Percentiles rank a stretch among this genome's conserved stretches.
Evolutionary conservation across 192 early-diverging fungal genomes (phyloP).

Genomic region (Jimgerdemannia flammicorona): DNA sequence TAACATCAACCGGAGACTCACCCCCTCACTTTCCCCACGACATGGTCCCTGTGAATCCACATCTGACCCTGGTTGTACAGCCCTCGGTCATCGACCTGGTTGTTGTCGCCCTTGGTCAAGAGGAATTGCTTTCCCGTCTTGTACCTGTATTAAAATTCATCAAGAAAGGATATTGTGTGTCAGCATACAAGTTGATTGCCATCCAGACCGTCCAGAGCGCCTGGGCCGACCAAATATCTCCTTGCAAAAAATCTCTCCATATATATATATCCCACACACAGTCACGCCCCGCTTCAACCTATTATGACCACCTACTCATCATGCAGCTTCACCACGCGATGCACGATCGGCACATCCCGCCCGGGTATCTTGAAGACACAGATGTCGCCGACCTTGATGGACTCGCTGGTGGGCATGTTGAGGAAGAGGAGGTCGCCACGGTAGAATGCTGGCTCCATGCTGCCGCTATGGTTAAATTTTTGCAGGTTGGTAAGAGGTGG

Average conservation of each 20-base stretch:
- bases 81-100: slow-evolving; percentile 85
- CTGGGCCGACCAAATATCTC: neutral
- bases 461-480: slow-evolving; percentile 53
- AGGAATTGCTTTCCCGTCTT: slow-evolving; percentile 77
- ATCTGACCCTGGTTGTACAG: slow-evolving; percentile 81
- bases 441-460: slow-evolving; percentile 97
- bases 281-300: neutral
- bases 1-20: slow-evolving; percentile 12
- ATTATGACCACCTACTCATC: slow-evolving; percentile 51
- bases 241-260: neutral
- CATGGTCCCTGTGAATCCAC: slow-evolving; percentile 89
- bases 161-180: no score
- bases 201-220: neutral
- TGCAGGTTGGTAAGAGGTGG: neutral
- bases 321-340: slow-evolving; percentile 92
- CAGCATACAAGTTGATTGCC: no score
- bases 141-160: slow-evolving; percentile 18
- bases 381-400: slow-evolving; percentile 89
- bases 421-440: slow-evolving; percentile 93
- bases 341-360: slow-evolving; percentile 93
- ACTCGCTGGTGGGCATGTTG: slow-evolving; percentile 58
- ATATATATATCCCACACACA: neutral
- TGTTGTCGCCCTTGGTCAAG: slow-evolving; percentile 98
- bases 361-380: slow-evolving; percentile 89
- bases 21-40: slow-evolving; percentile 88